Conservation (phyloP, 1,284 basidiomycete species). For the Sanghuangporus weigelae region DNA sequence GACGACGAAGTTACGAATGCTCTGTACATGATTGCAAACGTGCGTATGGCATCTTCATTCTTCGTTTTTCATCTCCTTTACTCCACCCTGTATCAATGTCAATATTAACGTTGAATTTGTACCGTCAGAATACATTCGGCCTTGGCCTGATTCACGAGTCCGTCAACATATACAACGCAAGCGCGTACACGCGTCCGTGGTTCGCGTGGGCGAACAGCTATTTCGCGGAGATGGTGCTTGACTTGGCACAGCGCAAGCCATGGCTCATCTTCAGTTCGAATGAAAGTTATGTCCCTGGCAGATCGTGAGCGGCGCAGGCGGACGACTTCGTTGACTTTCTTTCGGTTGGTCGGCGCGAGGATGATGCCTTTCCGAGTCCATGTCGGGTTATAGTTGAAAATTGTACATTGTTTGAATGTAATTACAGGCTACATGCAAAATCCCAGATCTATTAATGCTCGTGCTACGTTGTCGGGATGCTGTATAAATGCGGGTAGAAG, state of each 20-base stretch:
- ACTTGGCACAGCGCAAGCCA: conserved; percentile 69
- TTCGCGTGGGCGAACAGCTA: conserved; percentile 82
- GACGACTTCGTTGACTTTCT: too few relatives aligned
- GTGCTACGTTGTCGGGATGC: too few relatives aligned
- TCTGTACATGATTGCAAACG: conserved; percentile 33
- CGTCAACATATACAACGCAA: conserved; percentile 52
- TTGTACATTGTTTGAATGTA: too few relatives aligned
- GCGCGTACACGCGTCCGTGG: conserved; percentile 69
- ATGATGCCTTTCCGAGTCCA: too few relatives aligned
- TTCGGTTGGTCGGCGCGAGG: too few relatives aligned
- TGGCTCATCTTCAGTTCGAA: conserved; percentile 53
- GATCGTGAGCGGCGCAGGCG: too few relatives aligned
- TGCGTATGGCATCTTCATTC: not conserved
- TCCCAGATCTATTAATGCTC: too few relatives aligned
- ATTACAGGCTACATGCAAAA: too few relatives aligned
- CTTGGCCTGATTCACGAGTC: conserved; percentile 78
- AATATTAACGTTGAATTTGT: not conserved
- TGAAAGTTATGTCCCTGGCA: conserved; percentile 22
- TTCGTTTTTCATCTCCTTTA: not conserved
- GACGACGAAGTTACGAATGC: conserved; percentile 60
- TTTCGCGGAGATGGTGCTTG: conserved; percentile 74
- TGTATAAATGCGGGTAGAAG: not conserved
- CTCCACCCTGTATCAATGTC: not conserved
- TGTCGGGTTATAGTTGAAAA: not conserved
- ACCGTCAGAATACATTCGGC: conserved; percentile 52